These are phyloP conservation scores for Rutstroemia sydowiana DNA, from an alignment of 2,329 filamentous ascomycete species.

Conservation along the genomic window DNA sequence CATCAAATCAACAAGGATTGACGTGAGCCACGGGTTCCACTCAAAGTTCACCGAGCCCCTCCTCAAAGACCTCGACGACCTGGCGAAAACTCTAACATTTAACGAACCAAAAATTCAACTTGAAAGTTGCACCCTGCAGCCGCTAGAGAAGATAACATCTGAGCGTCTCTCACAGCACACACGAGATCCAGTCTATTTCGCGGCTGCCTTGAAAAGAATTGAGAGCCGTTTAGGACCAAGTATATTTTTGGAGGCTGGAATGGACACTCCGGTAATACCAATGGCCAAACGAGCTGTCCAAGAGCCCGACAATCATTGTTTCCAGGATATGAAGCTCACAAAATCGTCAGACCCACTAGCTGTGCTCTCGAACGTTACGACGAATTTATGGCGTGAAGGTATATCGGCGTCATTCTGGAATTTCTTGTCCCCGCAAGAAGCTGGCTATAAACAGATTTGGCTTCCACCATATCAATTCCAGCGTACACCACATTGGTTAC, in stretches of 20 bases:
- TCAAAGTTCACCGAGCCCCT: constrained; percentile 26
- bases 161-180: constrained; percentile 18
- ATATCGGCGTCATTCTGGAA: constrained; percentile 28
- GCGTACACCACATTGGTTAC: constrained; percentile 28
- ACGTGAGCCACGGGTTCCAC: constrained; percentile 28
- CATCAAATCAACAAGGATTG: constrained; percentile 17
- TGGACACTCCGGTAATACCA: constrained; percentile 23
- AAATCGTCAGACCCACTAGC: no score
- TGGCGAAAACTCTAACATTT: constrained; percentile 21
- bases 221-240: constrained; percentile 14
- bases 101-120: constrained; percentile 13
- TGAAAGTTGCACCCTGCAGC: not conserved
- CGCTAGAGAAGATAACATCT: no score
- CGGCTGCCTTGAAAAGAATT: constrained; percentile 24
- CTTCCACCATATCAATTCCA: constrained; percentile 33
- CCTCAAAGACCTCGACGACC: constrained; percentile 11
- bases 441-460: constrained; percentile 17
- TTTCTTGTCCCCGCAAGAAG: constrained; percentile 21
- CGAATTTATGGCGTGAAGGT: constrained; percentile 11
- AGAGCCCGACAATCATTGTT: constrained; percentile 3
- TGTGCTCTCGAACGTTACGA: no score
- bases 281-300: constrained; percentile 29
- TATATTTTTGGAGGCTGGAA: constrained; percentile 32
- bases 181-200: constrained; percentile 28
- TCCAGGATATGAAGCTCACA: not conserved